Evolutionary conservation across 2,329 filamentous ascomycete species (phyloP).

Genomic region (Periconia macrospinosa): DNA sequence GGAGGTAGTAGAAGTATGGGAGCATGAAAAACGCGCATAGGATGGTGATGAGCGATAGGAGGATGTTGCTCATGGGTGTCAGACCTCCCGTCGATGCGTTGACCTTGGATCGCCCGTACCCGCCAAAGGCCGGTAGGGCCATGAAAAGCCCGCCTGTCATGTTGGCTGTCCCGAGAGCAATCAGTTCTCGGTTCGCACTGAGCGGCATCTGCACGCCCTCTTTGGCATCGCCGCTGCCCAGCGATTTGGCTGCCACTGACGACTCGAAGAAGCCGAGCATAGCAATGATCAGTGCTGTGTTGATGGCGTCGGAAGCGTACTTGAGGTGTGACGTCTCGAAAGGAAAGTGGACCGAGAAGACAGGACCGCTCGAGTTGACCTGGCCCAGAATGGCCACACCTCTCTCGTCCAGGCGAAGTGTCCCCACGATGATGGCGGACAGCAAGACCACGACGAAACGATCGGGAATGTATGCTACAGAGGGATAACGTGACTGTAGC

Average conservation of each 20-base stretch:
- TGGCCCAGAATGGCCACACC: conserved; percentile 84
- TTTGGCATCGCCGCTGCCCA: conserved; percentile 58
- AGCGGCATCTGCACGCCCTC: conserved; percentile 78
- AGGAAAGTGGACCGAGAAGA: conserved; percentile 84
- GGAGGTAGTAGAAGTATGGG: conserved; percentile 92
- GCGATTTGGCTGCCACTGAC: conserved; percentile 89
- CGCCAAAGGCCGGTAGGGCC: conserved; percentile 90
- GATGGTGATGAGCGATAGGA: conserved; percentile 80
- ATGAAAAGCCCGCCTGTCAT: conserved; percentile 90
- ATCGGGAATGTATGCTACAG: conserved; percentile 86
- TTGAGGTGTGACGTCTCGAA: conserved; percentile 75
- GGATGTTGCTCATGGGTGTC: conserved; percentile 90
- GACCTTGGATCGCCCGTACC: conserved; percentile 94
- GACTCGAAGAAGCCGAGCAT: conserved; percentile 98
- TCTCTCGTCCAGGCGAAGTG: conserved; percentile 73
- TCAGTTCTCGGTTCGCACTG: conserved; percentile 89
- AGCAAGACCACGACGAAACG: conserved; percentile 86
- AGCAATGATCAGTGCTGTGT: conserved; percentile 89
- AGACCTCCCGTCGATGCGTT: conserved; percentile 89
- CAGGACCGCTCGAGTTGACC: conserved; percentile 70
- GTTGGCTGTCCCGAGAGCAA: conserved; percentile 88
- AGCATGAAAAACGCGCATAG: conserved; percentile 79
- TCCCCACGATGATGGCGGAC: conserved; percentile 78
- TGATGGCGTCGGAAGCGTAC: conserved; percentile 83
- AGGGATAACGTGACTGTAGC: conserved; percentile 76